These are phyloP conservation scores for Proliferodiscus dingleyae DNA, from an alignment of 2,329 filamentous ascomycete species.

Conservation along the genomic window DNA sequence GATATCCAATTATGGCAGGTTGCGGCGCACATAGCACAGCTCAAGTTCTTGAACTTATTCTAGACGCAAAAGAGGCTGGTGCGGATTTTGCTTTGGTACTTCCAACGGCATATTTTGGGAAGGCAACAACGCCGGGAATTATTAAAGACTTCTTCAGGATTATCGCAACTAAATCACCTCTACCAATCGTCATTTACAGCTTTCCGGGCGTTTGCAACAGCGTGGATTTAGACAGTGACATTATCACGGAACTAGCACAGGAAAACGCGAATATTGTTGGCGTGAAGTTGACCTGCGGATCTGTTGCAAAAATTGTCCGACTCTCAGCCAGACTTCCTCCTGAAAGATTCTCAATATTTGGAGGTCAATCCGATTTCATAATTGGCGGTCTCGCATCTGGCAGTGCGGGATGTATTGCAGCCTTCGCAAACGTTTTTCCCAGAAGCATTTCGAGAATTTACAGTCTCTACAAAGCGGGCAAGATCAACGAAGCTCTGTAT, in stretches of 20 bases:
- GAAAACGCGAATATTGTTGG: slow-evolving; percentile 35
- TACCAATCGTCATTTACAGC: slow-evolving; percentile 44
- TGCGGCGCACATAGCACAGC: slow-evolving; percentile 36
- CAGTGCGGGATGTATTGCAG: slow-evolving; percentile 56
- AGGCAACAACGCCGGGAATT: slow-evolving; percentile 33
- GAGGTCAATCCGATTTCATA: slow-evolving; percentile 64
- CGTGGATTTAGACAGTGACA: slow-evolving; percentile 39
- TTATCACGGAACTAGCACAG: slow-evolving; percentile 28
- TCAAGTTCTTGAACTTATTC: slow-evolving; percentile 36
- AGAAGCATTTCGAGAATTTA: neutral
- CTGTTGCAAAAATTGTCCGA: slow-evolving; percentile 41
- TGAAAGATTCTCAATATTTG: slow-evolving; percentile 32
- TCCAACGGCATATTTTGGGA: slow-evolving; percentile 37
- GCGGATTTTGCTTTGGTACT: slow-evolving; percentile 36
- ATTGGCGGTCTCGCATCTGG: slow-evolving; percentile 55
- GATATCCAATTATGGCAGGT: slow-evolving; percentile 35
- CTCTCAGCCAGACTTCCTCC: slow-evolving; percentile 45
- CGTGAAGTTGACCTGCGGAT: slow-evolving; percentile 36
- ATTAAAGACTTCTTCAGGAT: too few relatives aligned
- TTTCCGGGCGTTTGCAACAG: slow-evolving; percentile 40
- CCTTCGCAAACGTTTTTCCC: slow-evolving; percentile 36
- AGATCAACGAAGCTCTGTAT: neutral
- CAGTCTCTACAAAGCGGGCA: neutral
- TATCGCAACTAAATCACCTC: too few relatives aligned
- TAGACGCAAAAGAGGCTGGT: slow-evolving; percentile 34